These are phyloP conservation scores for Neonectria punicea DNA, from an alignment of 2,329 filamentous ascomycete genomes.

Conservation along the genomic window DNA sequence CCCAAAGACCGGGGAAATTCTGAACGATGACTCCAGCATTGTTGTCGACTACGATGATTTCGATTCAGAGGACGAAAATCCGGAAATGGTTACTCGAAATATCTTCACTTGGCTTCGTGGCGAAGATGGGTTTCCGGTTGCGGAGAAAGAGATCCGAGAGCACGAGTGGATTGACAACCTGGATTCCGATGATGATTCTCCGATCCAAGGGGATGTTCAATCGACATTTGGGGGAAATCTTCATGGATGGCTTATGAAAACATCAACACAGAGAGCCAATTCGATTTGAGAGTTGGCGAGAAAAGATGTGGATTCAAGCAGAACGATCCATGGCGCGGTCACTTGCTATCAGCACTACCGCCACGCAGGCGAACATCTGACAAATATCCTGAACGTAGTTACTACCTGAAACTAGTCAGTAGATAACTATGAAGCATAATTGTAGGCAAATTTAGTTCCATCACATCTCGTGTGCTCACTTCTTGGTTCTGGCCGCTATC, in stretches of 20 bases:
- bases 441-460: background rate
- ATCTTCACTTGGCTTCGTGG: constrained; percentile 45
- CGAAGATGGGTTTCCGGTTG: constrained; percentile 42
- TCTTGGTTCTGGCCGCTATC: background rate
- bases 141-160: constrained; percentile 41
- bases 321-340: no score
- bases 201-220: constrained; percentile 16
- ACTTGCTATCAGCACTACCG: no score
- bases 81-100: constrained; percentile 42
- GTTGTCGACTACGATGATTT: constrained; percentile 17
- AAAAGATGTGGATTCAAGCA: no score
- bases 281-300: background rate
- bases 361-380: no score
- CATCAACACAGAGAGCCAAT: constrained; percentile 17
- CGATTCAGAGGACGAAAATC: constrained; percentile 27
- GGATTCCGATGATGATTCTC: constrained; percentile 33
- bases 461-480: background rate
- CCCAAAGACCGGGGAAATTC: constrained; percentile 1
- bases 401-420: no score
- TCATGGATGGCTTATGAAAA: constrained; percentile 20
- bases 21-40: background rate
- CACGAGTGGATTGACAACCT: constrained; percentile 46
- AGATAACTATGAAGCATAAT: no score
- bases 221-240: constrained; percentile 20
- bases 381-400: no score